These are phyloP conservation scores for Lophium mytilinum DNA, from an alignment of 495 filamentous ascomycete genomes.

Conservation along the genomic window DNA sequence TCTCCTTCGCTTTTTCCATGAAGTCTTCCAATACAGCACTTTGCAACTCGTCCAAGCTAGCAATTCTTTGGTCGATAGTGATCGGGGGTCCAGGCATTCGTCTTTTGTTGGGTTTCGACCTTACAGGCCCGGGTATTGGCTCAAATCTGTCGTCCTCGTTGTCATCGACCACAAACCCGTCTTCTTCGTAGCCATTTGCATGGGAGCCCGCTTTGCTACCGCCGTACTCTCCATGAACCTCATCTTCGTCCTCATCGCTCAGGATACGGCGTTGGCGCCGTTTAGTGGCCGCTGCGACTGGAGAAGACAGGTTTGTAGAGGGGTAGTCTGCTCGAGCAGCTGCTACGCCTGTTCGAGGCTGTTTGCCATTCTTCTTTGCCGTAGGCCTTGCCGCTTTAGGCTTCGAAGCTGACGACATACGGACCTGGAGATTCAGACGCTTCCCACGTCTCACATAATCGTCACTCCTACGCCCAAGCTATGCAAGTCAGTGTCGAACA, in stretches of 20 bases:
- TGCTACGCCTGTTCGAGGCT: conserved; percentile 30
- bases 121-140: conserved; percentile 51
- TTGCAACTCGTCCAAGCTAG: conserved; percentile 51
- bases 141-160: conserved; percentile 39
- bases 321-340: conserved; percentile 39
- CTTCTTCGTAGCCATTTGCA: conserved; percentile 1
- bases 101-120: conserved; percentile 25
- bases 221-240: conserved; percentile 27
- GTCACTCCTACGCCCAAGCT: conserved; percentile 45
- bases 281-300: conserved; percentile 50
- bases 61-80: conserved; percentile 56
- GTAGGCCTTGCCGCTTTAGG: conserved; percentile 34
- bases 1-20: conserved; percentile 51
- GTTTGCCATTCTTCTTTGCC: conserved; percentile 22
- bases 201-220: conserved; percentile 27
- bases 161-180: conserved; percentile 27
- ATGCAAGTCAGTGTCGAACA: conserved; percentile 16
- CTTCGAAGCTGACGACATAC: conserved; percentile 40
- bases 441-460: conserved; percentile 46
- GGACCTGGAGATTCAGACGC: conserved; percentile 51
- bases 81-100: conserved; percentile 59
- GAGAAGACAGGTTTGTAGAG: conserved; percentile 84
- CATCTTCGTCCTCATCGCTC: conserved; percentile 21
- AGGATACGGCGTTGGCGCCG: conserved; percentile 34
- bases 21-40: conserved; percentile 60